Base-by-base conservation (phyloP, 139 green algal species). In the Tetradesmus lagerheimii region DNA sequence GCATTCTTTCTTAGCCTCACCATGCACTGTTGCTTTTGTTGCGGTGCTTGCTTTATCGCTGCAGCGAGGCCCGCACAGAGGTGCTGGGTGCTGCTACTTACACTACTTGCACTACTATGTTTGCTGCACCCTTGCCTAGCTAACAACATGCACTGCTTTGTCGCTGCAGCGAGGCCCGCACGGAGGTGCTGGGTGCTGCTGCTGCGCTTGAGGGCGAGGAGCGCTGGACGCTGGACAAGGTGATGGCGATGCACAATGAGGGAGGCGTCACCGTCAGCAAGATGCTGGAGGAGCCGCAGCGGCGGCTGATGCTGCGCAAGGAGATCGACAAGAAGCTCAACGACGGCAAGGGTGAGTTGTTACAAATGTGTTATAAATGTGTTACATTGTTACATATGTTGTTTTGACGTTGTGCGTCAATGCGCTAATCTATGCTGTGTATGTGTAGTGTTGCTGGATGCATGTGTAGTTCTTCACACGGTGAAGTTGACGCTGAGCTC, bases 281-380 rank as follows among this genome's bases (percentile, higher is more conserved):
- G 75, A 80, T 97, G 66, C 88, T 98, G 77, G 93, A 94, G 41
- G 92, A 95, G 86, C 95, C 96, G 45, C 95, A 96, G 86, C 93
- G 97, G n/a, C 88, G 94, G 57, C 92, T 96, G 53, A 67, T 99
- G 90, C 99, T 96, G 92, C 92, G 94, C 29, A 92, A 94, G 74
- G 96, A 98, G 86, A 91, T 99, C 31, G 87, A 97, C 86, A 90
- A 87, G 74, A 77, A 81, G 67, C 80, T 97, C 53, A 95, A 80
- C 2, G 90, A 95, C 81, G 95, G 94, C 90, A 89, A 89, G 91
- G 78, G 83, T 88, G 37, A 50, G 80, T 14, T 25, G 80, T 14
- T 25, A 38, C 50, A 25, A 27, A 27, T 2, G 18, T 64, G 50
- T 64, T 25, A 64, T 25, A 5, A 4, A 27, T 8, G 8, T 50